These are phyloP conservation scores for Fusarium anguioides DNA, from an alignment of 2,329 filamentous ascomycete genomes.

Conservation along the genomic window DNA sequence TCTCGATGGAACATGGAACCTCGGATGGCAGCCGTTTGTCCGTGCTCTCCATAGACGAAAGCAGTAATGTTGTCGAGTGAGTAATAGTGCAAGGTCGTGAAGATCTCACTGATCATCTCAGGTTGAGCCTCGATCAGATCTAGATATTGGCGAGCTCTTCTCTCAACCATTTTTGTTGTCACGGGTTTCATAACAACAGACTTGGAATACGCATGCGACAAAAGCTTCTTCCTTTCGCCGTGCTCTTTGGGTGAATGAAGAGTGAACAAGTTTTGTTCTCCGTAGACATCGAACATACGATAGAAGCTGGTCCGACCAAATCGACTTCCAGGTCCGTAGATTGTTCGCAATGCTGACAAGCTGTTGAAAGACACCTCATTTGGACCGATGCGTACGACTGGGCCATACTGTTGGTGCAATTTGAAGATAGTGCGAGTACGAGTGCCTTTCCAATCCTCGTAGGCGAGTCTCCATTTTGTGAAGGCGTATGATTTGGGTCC, in stretches of 20 bases:
- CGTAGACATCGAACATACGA: slow-evolving; percentile 66
- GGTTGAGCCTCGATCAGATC: slow-evolving; percentile 21
- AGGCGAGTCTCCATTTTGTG: slow-evolving; percentile 58
- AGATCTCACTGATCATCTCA: slow-evolving; percentile 25
- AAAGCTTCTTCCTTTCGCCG: slow-evolving; percentile 61
- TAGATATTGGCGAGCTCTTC: slow-evolving; percentile 26
- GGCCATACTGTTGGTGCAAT: slow-evolving; percentile 59
- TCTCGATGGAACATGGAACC: slow-evolving; percentile 17
- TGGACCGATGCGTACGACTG: slow-evolving; percentile 60
- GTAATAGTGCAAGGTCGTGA: slow-evolving; percentile 35
- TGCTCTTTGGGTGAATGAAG: slow-evolving; percentile 58
- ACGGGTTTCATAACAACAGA: slow-evolving; percentile 49
- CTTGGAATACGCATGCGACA: slow-evolving; percentile 65
- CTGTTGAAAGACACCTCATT: slow-evolving; percentile 57
- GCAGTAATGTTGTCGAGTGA: slow-evolving; percentile 30
- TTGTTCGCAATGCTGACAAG: slow-evolving; percentile 59
- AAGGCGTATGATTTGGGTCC: slow-evolving; percentile 55
- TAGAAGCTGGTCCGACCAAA: slow-evolving; percentile 64
- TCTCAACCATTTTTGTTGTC: slow-evolving; percentile 29
- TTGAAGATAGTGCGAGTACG: slow-evolving; percentile 55
- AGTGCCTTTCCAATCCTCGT: slow-evolving; percentile 56
- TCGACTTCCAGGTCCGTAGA: slow-evolving; percentile 64
- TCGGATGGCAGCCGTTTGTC: slow-evolving; percentile 21
- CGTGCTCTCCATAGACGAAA: slow-evolving; percentile 32
- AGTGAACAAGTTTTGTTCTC: slow-evolving; percentile 63